These are phyloP conservation scores for Daldinia grandis DNA, from an alignment of 495 filamentous ascomycete species.

Conservation along the genomic window DNA sequence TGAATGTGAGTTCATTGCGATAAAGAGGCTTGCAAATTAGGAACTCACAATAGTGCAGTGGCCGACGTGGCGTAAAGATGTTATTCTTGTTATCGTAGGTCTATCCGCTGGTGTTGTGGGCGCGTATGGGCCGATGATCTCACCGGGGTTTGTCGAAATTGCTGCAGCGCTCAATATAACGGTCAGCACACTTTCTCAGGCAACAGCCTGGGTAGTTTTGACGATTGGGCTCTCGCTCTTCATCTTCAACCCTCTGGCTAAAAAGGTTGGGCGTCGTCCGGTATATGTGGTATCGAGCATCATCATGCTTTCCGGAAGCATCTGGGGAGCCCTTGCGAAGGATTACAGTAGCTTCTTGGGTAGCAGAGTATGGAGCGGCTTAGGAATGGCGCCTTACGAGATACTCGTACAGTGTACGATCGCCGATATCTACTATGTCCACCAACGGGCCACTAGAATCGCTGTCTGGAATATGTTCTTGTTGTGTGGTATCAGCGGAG, in stretches of 20 bases:
- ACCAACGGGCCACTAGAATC: constrained; percentile 70
- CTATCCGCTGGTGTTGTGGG: constrained; percentile 63
- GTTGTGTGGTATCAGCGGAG: constrained; percentile 60
- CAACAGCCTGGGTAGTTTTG: constrained; percentile 51
- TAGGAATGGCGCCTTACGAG: constrained; percentile 68
- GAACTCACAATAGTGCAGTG: constrained; percentile 49
- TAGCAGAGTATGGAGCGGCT: constrained; percentile 55
- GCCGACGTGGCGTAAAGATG: constrained; percentile 63
- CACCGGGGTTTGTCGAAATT: constrained; percentile 56
- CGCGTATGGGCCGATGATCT: constrained; percentile 65
- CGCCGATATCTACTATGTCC: constrained; percentile 69
- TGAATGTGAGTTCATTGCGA: constrained; percentile 50
- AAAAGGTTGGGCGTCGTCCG: constrained; percentile 70
- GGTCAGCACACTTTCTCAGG: constrained; percentile 45
- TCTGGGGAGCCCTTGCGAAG: constrained; percentile 68
- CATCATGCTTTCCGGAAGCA: constrained; percentile 65
- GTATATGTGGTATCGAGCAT: constrained; percentile 66
- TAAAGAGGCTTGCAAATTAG: neutral
- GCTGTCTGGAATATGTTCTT: constrained; percentile 72
- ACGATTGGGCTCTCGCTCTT: constrained; percentile 55
- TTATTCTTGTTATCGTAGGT: constrained; percentile 62
- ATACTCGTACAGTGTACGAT: constrained; percentile 65
- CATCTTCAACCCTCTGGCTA: constrained; percentile 69
- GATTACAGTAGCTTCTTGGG: constrained; percentile 66
- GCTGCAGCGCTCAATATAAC: constrained; percentile 48